Evolutionary conservation across 1,284 basidiomycete species (phyloP).

Genomic region (Neolentinus lepideus): DNA sequence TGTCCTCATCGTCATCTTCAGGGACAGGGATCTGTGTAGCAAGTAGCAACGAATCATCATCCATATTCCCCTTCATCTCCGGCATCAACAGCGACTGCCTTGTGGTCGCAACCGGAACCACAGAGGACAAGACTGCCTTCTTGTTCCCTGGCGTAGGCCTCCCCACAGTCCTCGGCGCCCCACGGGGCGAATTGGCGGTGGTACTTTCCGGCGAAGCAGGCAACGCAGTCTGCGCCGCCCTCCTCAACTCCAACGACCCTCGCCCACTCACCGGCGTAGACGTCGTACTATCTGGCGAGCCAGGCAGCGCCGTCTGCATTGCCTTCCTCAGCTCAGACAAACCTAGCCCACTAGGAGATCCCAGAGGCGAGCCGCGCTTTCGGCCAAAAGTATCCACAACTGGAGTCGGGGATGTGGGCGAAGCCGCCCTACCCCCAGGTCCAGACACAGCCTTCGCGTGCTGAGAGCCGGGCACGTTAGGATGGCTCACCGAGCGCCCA

Average conservation of each 20-base stretch:
- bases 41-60: conserved; percentile 61
- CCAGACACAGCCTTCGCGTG: conserved; percentile 24
- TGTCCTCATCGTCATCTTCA: conserved; percentile 47
- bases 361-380: conserved; percentile 45
- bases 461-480: conserved; percentile 18
- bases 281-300: conserved; percentile 26
- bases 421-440: conserved; percentile 7
- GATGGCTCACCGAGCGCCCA: conserved; percentile 32
- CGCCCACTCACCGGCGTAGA: conserved; percentile 21
- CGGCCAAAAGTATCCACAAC: conserved; percentile 25
- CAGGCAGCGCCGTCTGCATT: conserved; percentile 37
- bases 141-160: background rate
- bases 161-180: background rate
- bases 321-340: conserved; percentile 34
- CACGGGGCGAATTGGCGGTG: conserved; percentile 20
- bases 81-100: conserved; percentile 28
- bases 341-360: conserved; percentile 18
- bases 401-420: conserved; percentile 39
- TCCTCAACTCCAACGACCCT: conserved; percentile 28
- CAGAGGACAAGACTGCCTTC: background rate
- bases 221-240: conserved; percentile 32
- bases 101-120: conserved; percentile 11
- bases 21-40: conserved; percentile 68
- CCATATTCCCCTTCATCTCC: conserved; percentile 21
- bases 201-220: conserved; percentile 25